These are phyloP conservation scores for Alternaria gaisen DNA, from an alignment of 2,329 filamentous ascomycete genomes.

Conservation along the genomic window DNA sequence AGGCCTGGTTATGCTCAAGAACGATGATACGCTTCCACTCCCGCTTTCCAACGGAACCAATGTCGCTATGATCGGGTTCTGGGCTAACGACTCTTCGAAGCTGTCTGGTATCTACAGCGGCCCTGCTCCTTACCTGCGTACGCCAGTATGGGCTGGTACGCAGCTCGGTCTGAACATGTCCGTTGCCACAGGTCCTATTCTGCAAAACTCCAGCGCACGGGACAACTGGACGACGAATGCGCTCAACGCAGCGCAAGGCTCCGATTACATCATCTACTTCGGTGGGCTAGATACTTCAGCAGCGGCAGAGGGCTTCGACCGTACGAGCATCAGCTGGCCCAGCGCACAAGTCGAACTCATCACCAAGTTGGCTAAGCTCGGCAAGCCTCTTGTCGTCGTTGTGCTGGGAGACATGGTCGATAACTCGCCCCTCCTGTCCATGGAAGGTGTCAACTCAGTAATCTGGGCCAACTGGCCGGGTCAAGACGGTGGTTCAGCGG, in stretches of 20 bases:
- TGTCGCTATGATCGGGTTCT: conserved; percentile 66
- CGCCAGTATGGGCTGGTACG: conserved; percentile 62
- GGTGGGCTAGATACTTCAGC: conserved; percentile 64
- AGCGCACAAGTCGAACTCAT: conserved; percentile 63
- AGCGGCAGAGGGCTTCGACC: conserved; percentile 63
- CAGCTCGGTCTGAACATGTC: conserved; percentile 57
- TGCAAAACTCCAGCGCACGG: background rate
- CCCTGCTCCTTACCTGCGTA: conserved; percentile 46
- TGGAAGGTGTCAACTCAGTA: conserved; percentile 60
- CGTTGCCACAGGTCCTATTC: background rate
- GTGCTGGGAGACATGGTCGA: conserved; percentile 65
- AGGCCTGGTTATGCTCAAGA: too few species aligned
- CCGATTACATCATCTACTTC: conserved; percentile 64
- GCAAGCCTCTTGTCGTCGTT: conserved; percentile 63
- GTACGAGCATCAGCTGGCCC: conserved; percentile 62
- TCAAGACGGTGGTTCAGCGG: conserved; percentile 65
- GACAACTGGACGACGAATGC: conserved; percentile 9
- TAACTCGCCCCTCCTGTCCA: conserved; percentile 58
- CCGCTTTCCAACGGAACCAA: conserved; percentile 47
- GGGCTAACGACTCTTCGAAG: conserved; percentile 65
- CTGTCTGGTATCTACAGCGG: conserved; percentile 70
- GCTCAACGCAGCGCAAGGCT: conserved; percentile 50
- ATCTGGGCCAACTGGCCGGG: conserved; percentile 69
- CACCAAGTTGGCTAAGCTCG: conserved; percentile 54
- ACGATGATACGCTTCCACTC: conserved; percentile 27